These are phyloP conservation scores for Byssoonygena ceratinophila DNA, from an alignment of 2,329 filamentous ascomycete genomes.

Conservation along the genomic window DNA sequence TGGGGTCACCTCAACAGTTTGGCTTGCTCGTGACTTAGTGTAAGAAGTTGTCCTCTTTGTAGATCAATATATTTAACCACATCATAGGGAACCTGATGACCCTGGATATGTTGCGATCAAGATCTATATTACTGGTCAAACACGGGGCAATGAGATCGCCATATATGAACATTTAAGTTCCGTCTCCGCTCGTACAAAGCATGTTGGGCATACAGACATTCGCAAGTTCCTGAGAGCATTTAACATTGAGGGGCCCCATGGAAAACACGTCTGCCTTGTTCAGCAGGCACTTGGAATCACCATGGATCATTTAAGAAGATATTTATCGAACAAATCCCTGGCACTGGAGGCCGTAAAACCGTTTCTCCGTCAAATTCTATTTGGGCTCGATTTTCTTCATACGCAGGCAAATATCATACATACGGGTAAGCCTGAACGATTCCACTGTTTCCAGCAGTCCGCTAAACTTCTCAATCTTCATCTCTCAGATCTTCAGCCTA, in stretches of 20 bases:
- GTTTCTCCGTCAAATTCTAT: constrained; percentile 7
- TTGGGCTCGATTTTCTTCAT: constrained; percentile 7
- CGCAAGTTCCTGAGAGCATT: constrained; percentile 11
- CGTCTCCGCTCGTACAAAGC: neutral
- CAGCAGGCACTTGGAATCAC: constrained; percentile 12
- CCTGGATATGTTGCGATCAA: constrained; percentile 6
- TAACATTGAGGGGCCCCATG: constrained; percentile 9
- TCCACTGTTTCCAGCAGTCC: too few species aligned
- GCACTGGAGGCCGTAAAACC: constrained; percentile 11
- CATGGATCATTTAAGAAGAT: constrained; percentile 1
- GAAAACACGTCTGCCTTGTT: constrained; percentile 12
- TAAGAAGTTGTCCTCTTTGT: constrained; percentile 6
- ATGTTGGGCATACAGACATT: neutral
- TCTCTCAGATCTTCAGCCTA: constrained; percentile 11
- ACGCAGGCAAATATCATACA: constrained; percentile 7
- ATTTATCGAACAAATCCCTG: neutral
- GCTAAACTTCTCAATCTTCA: neutral
- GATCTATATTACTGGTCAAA: constrained; percentile 5
- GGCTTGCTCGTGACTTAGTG: constrained; percentile 19
- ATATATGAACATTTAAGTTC: constrained; percentile 7
- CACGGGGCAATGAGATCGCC: neutral
- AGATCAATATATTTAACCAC: constrained; percentile 3
- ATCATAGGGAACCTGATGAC: constrained; percentile 8
- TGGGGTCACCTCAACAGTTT: constrained; percentile 20
- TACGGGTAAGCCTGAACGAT: neutral